Evolutionary conservation across 2,329 filamentous ascomycete species (phyloP).

Genomic region (Sordariomycetes sp.): DNA sequence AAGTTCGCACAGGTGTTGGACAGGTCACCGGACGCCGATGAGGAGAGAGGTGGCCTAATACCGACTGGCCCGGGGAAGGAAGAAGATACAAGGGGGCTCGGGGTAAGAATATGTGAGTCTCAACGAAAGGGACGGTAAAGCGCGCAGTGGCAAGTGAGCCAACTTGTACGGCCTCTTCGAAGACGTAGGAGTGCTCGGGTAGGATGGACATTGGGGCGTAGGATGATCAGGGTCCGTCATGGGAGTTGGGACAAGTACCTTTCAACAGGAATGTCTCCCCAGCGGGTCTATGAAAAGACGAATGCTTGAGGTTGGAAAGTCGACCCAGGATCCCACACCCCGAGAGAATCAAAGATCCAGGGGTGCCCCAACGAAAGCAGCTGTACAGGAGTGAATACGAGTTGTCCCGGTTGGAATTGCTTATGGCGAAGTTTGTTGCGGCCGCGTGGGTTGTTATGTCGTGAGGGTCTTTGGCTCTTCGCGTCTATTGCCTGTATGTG

Average conservation of each 20-base stretch:
- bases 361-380: neutral
- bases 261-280: neutral
- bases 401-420: neutral
- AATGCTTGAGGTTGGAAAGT: neutral
- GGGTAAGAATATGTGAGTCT: neutral
- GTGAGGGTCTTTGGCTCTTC: neutral
- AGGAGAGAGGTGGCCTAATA: neutral
- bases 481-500: slow-evolving; percentile 4
- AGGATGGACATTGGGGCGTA: neutral
- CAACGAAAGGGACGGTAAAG: neutral
- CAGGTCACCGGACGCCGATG: neutral
- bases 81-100: neutral
- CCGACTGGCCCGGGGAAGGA: neutral
- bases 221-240: neutral
- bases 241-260: slow-evolving; percentile 1
- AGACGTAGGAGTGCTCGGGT: neutral
- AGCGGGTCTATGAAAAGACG: neutral
- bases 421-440: neutral
- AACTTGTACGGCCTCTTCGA: neutral
- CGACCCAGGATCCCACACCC: neutral
- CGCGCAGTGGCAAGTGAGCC: neutral
- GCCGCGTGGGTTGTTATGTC: neutral
- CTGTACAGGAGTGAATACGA: neutral
- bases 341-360: neutral
- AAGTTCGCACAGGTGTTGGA: neutral